Base-by-base conservation (phyloP, 2,329 filamentous ascomycete genomes). In the Emmonsiellopsis sp. region DNA sequence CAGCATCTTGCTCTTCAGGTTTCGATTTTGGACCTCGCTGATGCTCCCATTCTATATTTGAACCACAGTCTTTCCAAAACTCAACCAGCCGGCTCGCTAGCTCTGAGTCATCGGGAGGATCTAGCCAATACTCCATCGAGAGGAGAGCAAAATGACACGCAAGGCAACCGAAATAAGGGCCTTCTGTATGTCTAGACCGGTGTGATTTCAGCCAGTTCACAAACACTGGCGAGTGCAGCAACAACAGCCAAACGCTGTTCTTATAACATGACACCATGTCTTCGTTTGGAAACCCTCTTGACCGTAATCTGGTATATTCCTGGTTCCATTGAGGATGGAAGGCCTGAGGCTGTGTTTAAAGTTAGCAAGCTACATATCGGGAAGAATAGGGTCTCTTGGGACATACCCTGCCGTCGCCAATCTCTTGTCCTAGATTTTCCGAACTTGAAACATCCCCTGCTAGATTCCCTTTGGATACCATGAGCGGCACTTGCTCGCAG, bases 211-310 rank as follows among this genome's bases (percentile, higher is more conserved):
- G 44, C 54, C 53, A 56, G 14, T 58, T 51, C 11, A 55, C 46
- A 42, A 60, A 42, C 6, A 49, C 43, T 9, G 56, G 56, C 31
- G 55, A 47, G 43, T 56, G 55, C 27, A 59, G 43, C 2, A 60
- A 34, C 17, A 49, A 31, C 34, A 52, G 44, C 13, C 59, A 21
- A 10, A 51, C 37, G 32, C 42, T 46, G 33, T 59, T 59, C 21
- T 57, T 44, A 33, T 56, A 59, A 44, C 57, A 59, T 33, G 51
- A 14, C 4, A 49, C 42, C 9, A 51, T 39, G 17, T 10, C 42
- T 11, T 54, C 39, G 17, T 59, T 60, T 1, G 9, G 5, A 6
- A 60, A 44, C 6, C 57, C 57, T 37, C 32, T 49, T 1, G 57
- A 46, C 21, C 10, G 43, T n/a, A 13, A 39, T 2, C 5, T 1